A percentile compares a stretch with the other conserved stretches of the same genome.
Evolutionary conservation across 306 rosid genomes (phyloP).

Genomic region (Corylus avellana): DNA sequence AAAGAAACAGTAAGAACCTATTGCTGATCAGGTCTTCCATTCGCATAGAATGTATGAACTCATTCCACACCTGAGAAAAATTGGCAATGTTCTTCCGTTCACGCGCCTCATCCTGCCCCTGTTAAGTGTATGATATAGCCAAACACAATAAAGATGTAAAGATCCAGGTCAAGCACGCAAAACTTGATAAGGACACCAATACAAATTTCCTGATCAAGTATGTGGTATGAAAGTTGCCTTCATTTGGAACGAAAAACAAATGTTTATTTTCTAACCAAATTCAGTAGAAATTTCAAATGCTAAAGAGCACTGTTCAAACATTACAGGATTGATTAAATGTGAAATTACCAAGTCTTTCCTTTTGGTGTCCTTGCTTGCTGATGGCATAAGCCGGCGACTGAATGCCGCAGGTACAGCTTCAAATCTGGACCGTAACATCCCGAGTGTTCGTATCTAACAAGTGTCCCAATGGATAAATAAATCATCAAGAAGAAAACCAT

Average conservation of each 20-base stretch:
- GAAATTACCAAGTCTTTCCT: constrained; percentile 40
- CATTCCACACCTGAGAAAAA: constrained; percentile 93
- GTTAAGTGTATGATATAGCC: constrained; percentile 29
- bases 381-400: constrained; percentile 64
- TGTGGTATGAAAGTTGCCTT: not conserved
- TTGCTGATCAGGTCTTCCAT: constrained; percentile 88
- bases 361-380: constrained; percentile 27
- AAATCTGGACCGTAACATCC: constrained; percentile 94
- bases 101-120: constrained; percentile 52
- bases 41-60: constrained; percentile 78
- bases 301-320: constrained; percentile 14
- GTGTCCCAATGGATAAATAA: not conserved
- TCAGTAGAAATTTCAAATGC: constrained; percentile 21
- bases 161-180: not conserved
- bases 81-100: constrained; percentile 62
- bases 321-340: not conserved
- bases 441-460: constrained; percentile 92
- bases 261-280: constrained; percentile 17
- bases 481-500: constrained; percentile 22
- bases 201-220: not conserved
- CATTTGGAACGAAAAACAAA: constrained; percentile 7
- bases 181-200: not conserved
- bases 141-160: not conserved
- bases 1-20: constrained; percentile 51
- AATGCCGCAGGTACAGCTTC: constrained; percentile 77